These are phyloP conservation scores for Gossypium bickii DNA, from an alignment of 345 rosid species.

Conservation along the genomic window DNA sequence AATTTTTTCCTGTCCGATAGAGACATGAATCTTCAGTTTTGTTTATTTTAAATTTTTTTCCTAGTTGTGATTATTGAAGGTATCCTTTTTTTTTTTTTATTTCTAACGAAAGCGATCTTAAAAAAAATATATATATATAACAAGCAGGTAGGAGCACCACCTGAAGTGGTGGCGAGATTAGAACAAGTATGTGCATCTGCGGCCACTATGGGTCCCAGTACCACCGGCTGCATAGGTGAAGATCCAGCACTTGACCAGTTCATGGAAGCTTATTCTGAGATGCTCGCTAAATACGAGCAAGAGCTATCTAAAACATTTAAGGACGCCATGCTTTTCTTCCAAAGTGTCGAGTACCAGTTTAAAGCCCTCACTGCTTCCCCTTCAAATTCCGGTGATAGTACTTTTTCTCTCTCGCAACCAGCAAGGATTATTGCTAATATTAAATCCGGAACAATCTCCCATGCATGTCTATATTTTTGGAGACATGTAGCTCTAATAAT, in stretches of 20 bases:
- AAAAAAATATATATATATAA: too few relatives aligned
- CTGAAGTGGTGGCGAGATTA: conserved; percentile 70
- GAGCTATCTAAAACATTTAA: conserved; percentile 89
- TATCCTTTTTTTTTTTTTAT: background rate
- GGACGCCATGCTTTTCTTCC: conserved; percentile 85
- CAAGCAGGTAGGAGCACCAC: conserved; percentile 87
- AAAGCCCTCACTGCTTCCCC: conserved; percentile 64
- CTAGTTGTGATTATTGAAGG: background rate
- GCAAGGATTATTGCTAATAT: background rate
- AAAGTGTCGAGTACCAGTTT: conserved; percentile 78
- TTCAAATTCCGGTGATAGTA: conserved; percentile 47
- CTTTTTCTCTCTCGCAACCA: background rate
- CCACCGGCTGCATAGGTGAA: conserved; percentile 57
- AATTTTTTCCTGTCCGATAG: background rate
- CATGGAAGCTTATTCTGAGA: conserved; percentile 99
- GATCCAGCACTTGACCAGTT: conserved; percentile 96
- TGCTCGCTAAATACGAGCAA: conserved; percentile 92
- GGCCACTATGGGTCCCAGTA: conserved; percentile 37
- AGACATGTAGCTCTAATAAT: conserved; percentile 3
- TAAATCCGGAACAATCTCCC: conserved; percentile 11
- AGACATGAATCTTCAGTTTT: background rate
- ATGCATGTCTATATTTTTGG: conserved; percentile 24
- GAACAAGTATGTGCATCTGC: conserved; percentile 81
- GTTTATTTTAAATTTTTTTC: too few relatives aligned
- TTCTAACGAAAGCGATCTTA: background rate